These are phyloP conservation scores for Tinospora cordifolia DNA, from an alignment of 164 flowering plant species.

Conservation along the genomic window DNA sequence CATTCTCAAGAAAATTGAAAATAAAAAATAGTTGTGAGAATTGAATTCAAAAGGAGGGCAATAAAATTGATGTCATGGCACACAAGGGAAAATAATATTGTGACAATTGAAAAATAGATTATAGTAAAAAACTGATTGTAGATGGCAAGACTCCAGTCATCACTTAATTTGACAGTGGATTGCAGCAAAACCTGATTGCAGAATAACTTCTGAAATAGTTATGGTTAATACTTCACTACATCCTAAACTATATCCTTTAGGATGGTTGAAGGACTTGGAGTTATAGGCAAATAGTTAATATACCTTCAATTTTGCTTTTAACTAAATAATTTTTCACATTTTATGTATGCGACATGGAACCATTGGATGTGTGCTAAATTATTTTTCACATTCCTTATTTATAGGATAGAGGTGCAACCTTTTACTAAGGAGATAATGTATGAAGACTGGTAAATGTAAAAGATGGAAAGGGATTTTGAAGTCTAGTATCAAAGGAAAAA, in stretches of 20 bases:
- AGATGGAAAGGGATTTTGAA: no score
- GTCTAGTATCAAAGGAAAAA: no score
- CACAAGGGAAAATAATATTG: background rate
- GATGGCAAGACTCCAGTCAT: background rate
- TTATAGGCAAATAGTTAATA: background rate
- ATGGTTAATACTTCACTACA: background rate
- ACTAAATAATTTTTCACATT: no score
- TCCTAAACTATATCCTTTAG: conserved; percentile 1
- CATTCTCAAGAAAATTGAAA: background rate
- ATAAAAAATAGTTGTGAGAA: background rate
- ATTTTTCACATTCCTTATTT: no score
- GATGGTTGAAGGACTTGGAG: background rate
- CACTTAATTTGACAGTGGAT: background rate
- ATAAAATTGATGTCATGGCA: no score
- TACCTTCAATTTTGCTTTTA: background rate
- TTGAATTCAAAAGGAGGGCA: background rate
- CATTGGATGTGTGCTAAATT: no score
- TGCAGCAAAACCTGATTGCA: background rate
- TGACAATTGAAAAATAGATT: background rate
- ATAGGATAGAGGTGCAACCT: no score
- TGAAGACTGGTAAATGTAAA: no score
- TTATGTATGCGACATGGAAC: no score
- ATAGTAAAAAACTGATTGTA: background rate
- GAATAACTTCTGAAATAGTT: no score
- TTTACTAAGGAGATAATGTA: no score